Conservation (phyloP, 495 filamentous ascomycete genomes). For the Thermochaetoides thermophila region DNA sequence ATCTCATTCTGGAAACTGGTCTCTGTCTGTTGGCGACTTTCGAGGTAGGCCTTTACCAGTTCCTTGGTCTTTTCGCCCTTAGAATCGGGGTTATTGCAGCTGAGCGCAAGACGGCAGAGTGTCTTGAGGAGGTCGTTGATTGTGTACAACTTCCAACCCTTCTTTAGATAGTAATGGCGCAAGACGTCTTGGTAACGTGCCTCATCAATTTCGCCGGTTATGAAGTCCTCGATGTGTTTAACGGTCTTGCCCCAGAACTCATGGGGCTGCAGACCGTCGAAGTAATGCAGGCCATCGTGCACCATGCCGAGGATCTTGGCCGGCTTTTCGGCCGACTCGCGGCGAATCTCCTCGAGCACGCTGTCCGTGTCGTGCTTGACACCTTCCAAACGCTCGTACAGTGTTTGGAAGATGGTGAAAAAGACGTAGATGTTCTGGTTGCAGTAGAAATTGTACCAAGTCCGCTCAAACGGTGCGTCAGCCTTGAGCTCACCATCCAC, state of each 20-base stretch:
- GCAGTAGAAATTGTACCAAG: slow-evolving; percentile 70
- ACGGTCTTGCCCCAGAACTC: slow-evolving; percentile 41
- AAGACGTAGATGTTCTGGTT: slow-evolving; percentile 86
- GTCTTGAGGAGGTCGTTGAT: slow-evolving; percentile 70
- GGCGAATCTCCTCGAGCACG: slow-evolving; percentile 56
- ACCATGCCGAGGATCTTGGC: slow-evolving; percentile 66
- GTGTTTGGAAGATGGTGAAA: slow-evolving; percentile 75
- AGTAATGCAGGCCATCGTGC: slow-evolving; percentile 32
- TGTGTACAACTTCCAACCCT: slow-evolving; percentile 81
- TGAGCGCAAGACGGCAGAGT: slow-evolving; percentile 58
- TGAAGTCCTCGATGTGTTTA: slow-evolving; percentile 66
- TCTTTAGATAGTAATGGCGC: slow-evolving; percentile 72
- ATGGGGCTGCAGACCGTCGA: slow-evolving; percentile 27
- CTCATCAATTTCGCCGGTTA: slow-evolving; percentile 69
- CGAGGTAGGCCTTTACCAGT: slow-evolving; percentile 68
- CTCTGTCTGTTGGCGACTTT: slow-evolving; percentile 61
- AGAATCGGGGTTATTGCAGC: slow-evolving; percentile 60
- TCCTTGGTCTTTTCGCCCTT: slow-evolving; percentile 80
- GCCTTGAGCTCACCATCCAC: slow-evolving; percentile 51
- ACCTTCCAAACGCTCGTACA: slow-evolving; percentile 68
- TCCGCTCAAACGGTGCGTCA: slow-evolving; percentile 66
- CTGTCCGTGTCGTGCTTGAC: slow-evolving; percentile 64
- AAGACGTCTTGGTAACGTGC: slow-evolving; percentile 73
- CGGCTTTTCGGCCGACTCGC: slow-evolving; percentile 54
- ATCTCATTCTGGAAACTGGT: slow-evolving; percentile 77